These are phyloP conservation scores for Hyaloperonospora brassicae DNA, from an alignment of 352 stramenopile species.

Conservation along the genomic window DNA sequence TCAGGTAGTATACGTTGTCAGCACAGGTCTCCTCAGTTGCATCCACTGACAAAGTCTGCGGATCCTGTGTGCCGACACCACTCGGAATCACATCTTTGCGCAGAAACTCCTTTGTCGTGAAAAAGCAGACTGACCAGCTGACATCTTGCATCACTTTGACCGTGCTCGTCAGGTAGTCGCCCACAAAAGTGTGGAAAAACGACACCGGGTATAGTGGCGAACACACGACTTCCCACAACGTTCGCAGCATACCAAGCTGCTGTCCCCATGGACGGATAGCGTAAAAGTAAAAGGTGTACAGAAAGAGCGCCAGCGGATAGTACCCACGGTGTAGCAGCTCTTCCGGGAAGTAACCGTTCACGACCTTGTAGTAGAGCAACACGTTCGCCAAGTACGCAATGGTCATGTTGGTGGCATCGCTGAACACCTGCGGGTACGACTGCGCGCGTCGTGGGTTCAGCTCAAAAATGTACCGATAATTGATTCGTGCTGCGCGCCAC, in stretches of 20 bases:
- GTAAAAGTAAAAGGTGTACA: conserved; percentile 92
- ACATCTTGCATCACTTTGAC: conserved; percentile 83
- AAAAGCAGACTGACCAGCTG: conserved; percentile 93
- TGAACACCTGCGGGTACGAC: conserved; percentile 88
- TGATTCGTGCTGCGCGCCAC: conserved; percentile 85
- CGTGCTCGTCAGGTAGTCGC: conserved; percentile 79
- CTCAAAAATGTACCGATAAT: conserved; percentile 96
- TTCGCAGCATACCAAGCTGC: conserved; percentile 79
- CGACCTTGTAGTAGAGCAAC: conserved; percentile 96
- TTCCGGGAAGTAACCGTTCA: conserved; percentile 81
- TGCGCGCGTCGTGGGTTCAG: conserved; percentile 82
- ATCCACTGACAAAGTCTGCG: conserved; percentile 16
- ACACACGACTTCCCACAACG: conserved; percentile 85
- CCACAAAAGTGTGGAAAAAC: conserved; percentile 92
- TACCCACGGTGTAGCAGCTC: conserved; percentile 78
- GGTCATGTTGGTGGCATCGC: conserved; percentile 93
- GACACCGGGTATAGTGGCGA: conserved; percentile 88
- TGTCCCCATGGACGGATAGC: conserved; percentile 81
- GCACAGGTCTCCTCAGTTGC: conserved; percentile 24
- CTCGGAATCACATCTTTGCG: conserved; percentile 41
- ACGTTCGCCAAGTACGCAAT: conserved; percentile 92
- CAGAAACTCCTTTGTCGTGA: conserved; percentile 91
- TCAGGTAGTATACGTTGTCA: conserved; percentile 89
- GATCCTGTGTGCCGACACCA: conserved; percentile 5
- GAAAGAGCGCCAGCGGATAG: conserved; percentile 88